Conservation (phyloP, 148 eudicot genomes). For the Cornus controversa region DNA sequence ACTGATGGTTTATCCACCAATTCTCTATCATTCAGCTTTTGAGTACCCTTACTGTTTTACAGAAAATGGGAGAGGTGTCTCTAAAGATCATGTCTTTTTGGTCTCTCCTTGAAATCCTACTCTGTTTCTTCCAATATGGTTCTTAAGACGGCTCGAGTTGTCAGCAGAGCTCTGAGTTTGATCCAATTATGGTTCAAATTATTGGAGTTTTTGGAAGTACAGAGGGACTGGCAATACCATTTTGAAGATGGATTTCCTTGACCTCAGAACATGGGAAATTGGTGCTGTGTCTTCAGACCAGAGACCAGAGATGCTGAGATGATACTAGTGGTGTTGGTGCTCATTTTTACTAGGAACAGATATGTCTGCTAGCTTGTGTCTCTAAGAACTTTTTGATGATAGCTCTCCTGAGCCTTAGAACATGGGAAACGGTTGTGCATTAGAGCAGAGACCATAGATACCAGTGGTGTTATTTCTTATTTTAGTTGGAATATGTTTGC, state of each 20-base stretch:
- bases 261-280: neutral
- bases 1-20: neutral
- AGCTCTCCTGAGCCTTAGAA: neutral
- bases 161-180: neutral
- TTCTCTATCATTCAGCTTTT: neutral
- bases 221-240: neutral
- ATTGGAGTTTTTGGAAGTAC: neutral
- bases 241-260: neutral
- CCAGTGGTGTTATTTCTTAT: neutral
- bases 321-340: neutral
- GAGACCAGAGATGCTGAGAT: neutral
- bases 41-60: neutral
- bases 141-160: neutral
- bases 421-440: neutral
- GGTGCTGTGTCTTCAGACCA: neutral
- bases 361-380: no score
- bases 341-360: neutral
- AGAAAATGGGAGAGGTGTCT: neutral
- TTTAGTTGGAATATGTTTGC: neutral
- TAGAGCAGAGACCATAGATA: neutral
- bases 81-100: no score
- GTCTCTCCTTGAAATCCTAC: neutral
- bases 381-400: no score
- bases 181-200: neutral
- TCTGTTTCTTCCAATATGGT: neutral